phyloP scores from a whole-genome alignment of 208 protist species.

The Trypanosoma lewisi region DNA sequence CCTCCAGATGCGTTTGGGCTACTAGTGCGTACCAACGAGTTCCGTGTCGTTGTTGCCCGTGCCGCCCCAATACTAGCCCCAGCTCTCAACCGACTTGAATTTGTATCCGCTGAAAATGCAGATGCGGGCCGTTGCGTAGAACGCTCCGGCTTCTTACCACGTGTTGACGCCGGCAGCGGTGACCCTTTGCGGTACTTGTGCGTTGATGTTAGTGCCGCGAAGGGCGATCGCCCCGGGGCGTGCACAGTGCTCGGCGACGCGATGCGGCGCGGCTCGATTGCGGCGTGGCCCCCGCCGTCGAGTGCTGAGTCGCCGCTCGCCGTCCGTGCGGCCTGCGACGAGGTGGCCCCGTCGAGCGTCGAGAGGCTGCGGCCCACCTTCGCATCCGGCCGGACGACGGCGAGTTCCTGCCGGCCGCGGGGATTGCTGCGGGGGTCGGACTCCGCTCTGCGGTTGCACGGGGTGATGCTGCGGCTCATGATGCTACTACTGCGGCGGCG shows the following conservation, averaged over 20 bases:
- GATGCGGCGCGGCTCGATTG: constrained; percentile 19
- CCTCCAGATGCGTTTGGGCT: constrained; percentile 13
- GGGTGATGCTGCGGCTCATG: constrained; percentile 67
- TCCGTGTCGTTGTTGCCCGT: constrained; percentile 7
- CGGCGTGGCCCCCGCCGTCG: constrained; percentile 14
- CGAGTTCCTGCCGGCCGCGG: constrained; percentile 56
- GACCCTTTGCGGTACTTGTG: constrained; percentile 84
- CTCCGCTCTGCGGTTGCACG: constrained; percentile 51
- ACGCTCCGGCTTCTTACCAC: constrained; percentile 31
- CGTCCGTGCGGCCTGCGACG: constrained; percentile 21
- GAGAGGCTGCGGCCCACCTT: constrained; percentile 22
- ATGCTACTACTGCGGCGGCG: constrained; percentile 68
- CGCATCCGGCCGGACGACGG: constrained; percentile 20
- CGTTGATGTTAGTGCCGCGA: constrained; percentile 62
- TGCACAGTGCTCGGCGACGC: constrained; percentile 23
- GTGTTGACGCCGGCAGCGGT: constrained; percentile 57
- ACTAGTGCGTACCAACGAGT: constrained; percentile 8
- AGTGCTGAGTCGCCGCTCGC: constrained; percentile 23
- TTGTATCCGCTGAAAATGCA: constrained; percentile 2
- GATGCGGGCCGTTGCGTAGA: constrained; percentile 1
- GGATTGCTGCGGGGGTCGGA: constrained; percentile 60
- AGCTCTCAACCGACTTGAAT: constrained; percentile 16
- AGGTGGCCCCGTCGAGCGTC: constrained; percentile 24
- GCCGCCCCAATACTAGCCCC: constrained; percentile 9
- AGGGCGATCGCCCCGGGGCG: constrained; percentile 44